Conservation (phyloP, 2,329 filamentous ascomycete genomes). For the Chlorencoelia australis region DNA sequence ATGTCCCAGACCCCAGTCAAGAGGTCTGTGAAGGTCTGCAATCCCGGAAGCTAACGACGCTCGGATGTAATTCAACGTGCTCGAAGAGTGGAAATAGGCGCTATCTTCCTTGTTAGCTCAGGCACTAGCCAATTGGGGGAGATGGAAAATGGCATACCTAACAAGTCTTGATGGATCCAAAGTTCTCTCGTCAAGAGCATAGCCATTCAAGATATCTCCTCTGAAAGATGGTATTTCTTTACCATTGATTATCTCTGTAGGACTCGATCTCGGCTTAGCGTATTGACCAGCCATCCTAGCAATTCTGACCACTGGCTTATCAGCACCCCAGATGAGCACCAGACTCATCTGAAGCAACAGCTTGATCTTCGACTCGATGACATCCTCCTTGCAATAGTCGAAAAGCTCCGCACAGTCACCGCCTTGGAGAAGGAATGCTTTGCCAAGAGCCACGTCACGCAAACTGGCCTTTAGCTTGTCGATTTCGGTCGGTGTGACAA, state of each 20-base stretch:
- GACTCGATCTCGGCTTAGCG: constrained; percentile 86
- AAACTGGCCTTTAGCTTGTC: constrained; percentile 67
- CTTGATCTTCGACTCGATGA: constrained; percentile 95
- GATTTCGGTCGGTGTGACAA: constrained; percentile 76
- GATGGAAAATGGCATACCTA: constrained; percentile 34
- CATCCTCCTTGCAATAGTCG: constrained; percentile 82
- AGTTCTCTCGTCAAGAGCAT: constrained; percentile 59
- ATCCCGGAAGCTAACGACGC: constrained; percentile 77
- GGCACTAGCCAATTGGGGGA: not conserved
- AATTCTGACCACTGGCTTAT: constrained; percentile 80
- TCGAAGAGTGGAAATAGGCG: constrained; percentile 92
- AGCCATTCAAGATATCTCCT: constrained; percentile 93
- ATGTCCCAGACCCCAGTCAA: constrained; percentile 92
- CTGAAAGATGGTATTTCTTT: constrained; percentile 80
- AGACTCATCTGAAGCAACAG: constrained; percentile 94
- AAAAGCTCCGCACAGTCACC: constrained; percentile 97
- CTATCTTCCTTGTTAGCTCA: constrained; percentile 31
- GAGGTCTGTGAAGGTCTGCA: constrained; percentile 82
- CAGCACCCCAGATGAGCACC: constrained; percentile 80
- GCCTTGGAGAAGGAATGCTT: constrained; percentile 89
- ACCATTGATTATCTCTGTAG: constrained; percentile 73
- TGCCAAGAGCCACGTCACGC: constrained; percentile 77
- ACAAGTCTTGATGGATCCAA: constrained; percentile 80
- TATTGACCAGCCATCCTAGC: constrained; percentile 97
- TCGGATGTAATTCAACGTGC: constrained; percentile 88